Conservation (phyloP, 352 stramenopile species). For the Phytophthora boehmeriae region DNA sequence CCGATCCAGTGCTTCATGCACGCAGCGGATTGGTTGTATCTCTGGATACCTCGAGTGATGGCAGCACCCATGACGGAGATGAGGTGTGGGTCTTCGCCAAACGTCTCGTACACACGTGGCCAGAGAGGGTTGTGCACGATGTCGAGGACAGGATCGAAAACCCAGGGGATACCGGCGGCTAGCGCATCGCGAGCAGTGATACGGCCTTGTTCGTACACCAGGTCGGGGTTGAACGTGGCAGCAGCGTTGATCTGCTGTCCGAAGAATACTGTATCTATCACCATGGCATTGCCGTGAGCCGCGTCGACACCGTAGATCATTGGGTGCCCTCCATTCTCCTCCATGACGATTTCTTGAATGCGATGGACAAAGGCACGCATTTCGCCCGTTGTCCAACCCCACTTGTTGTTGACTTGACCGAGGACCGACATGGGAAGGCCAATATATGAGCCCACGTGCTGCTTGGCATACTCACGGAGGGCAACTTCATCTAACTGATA, state of each 20-base stretch:
- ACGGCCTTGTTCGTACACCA: conserved; percentile 57
- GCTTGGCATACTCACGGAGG: conserved; percentile 55
- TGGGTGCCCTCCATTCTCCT: conserved; percentile 52
- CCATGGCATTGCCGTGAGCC: conserved; percentile 84
- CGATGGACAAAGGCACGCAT: conserved; percentile 58
- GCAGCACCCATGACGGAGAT: conserved; percentile 61
- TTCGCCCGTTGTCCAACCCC: conserved; percentile 48
- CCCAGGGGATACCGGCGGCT: conserved; percentile 78
- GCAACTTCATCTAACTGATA: conserved; percentile 43
- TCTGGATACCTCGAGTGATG: conserved; percentile 75
- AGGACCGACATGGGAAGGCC: conserved; percentile 14
- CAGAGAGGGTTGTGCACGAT: conserved; percentile 82
- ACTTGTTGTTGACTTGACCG: neutral
- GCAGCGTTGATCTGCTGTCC: conserved; percentile 86
- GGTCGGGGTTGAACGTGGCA: conserved; percentile 78
- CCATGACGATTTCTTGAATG: conserved; percentile 68
- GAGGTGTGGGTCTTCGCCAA: conserved; percentile 86
- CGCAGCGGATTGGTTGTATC: conserved; percentile 48
- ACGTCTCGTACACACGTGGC: conserved; percentile 89
- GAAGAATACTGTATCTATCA: conserved; percentile 70
- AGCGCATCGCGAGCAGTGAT: conserved; percentile 77
- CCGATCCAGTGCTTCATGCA: conserved; percentile 87
- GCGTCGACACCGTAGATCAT: conserved; percentile 85
- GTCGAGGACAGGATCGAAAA: conserved; percentile 82
- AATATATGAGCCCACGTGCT: conserved; percentile 82